These are phyloP conservation scores for Penicillium riverlandense DNA, from an alignment of 495 filamentous ascomycete genomes.

Conservation along the genomic window DNA sequence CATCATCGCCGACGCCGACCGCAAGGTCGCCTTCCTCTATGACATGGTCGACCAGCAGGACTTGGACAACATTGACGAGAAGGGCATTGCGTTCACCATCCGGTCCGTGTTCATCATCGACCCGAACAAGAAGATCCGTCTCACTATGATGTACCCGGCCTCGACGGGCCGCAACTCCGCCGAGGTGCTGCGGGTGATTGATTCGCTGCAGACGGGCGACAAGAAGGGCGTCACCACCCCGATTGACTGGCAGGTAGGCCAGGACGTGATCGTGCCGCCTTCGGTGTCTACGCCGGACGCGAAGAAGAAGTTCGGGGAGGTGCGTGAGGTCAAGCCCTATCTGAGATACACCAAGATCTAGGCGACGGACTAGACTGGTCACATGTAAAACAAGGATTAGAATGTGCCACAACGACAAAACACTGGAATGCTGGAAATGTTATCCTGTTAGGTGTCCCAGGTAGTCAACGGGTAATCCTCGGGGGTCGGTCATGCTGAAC, in stretches of 20 bases:
- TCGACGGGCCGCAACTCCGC: slow-evolving; percentile 95
- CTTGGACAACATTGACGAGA: slow-evolving; percentile 81
- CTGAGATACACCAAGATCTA: slow-evolving; percentile 21
- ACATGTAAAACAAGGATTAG: slow-evolving; percentile 1
- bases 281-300: slow-evolving; percentile 80
- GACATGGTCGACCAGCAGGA: slow-evolving; percentile 94
- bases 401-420: too few species aligned
- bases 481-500: not conserved
- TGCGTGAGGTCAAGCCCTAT: slow-evolving; percentile 93
- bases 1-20: slow-evolving; percentile 95
- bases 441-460: not conserved
- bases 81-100: slow-evolving; percentile 98
- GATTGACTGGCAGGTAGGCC: slow-evolving; percentile 83
- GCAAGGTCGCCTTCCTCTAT: slow-evolving; percentile 84
- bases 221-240: slow-evolving; percentile 92
- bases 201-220: slow-evolving; percentile 95
- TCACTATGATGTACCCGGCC: slow-evolving; percentile 93
- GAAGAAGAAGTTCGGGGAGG: slow-evolving; percentile 82
- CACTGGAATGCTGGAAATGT: too few species aligned
- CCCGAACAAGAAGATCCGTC: slow-evolving; percentile 95
- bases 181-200: slow-evolving; percentile 90
- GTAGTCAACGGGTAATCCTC: slow-evolving; percentile 5
- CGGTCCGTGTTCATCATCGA: slow-evolving; percentile 98
- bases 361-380: not conserved
- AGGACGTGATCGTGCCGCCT: slow-evolving; percentile 95